Base-by-base conservation (phyloP, 23 red algal species). In the Gracilaria gracilis region DNA sequence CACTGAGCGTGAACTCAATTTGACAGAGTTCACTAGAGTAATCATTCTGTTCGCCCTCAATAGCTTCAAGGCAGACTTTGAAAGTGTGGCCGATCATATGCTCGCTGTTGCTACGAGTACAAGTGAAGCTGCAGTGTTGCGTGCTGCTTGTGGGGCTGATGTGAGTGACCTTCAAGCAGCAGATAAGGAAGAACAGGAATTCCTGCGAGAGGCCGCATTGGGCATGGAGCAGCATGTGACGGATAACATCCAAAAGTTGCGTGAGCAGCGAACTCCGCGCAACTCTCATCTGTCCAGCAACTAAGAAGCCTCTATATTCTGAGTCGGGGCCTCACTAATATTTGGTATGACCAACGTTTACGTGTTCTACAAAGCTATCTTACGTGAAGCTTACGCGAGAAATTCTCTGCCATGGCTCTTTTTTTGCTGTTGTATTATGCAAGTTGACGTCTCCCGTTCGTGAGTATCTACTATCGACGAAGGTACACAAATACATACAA, bases 21-120 rank as follows among this genome's bases (percentile, higher is more conserved):
- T 92, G 17, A 16, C 77, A 27, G 79, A 92, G 39, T 92, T 92
- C 51, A 76, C 78, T 20, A 31, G 69, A 19, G 78, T 92, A 23
- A 84, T 92, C 32, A 84, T 92, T 61, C 44, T 84, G 16, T 92
- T 92, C 42, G 78, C 79, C 5, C 79, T 75, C 37, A 84, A 92
- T 48, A 76, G 59, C 44, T 92, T 84, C 55, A 36, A 65, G 40
- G 64, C 54, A 36, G 55, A 73, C 66, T 92, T 92, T 75, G 79
- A 92, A 37, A 78, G 71, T 6, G 80, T 92, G 33, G 89, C 89
- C 21, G 71, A 83, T 83, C 89, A 92, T 37, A 92, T 92, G 89
- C 53, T 92, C 31, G 62, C 40, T 25, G 89, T 92, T 38, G 89
- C 89, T 17, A 84, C 78, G 1, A 84, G 89, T 40, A 84, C 89